phyloP scores from a whole-genome alignment of 2,329 filamentous ascomycete species.

The Madurella mycetomatis region DNA sequence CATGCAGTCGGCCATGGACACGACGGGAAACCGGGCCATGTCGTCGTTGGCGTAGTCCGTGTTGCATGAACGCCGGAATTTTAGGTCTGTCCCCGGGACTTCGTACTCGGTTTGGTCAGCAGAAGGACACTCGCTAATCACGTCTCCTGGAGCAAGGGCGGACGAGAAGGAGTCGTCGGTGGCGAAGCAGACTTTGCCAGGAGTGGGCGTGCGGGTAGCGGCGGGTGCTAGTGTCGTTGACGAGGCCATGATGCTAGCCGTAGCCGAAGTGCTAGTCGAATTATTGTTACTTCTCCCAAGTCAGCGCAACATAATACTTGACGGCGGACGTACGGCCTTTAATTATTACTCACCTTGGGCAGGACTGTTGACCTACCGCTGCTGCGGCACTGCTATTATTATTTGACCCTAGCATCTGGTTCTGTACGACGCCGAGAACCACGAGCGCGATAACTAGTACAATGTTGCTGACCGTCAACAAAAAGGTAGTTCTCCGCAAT shows the following conservation, averaged over 20 bases:
- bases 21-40: constrained; percentile 20
- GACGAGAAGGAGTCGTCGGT: constrained; percentile 1
- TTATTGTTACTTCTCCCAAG: no score
- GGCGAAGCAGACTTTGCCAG: constrained; percentile 11
- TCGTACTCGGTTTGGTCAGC: constrained; percentile 14
- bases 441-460: constrained; percentile 6
- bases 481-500: constrained; percentile 7
- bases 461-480: constrained; percentile 8
- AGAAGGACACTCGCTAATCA: constrained; percentile 7
- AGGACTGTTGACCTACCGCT: background rate
- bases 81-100: constrained; percentile 20
- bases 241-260: background rate
- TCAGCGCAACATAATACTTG: no score
- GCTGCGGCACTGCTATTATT: background rate
- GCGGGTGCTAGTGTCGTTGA: background rate
- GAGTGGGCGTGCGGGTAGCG: background rate
- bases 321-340: background rate
- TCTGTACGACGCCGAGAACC: constrained; percentile 11
- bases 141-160: background rate
- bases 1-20: constrained; percentile 24
- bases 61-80: constrained; percentile 20
- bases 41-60: constrained; percentile 20
- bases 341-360: background rate
- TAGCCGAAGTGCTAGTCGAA: no score
- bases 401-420: background rate